These are phyloP conservation scores for Setomelanomma holmii DNA, from an alignment of 2,329 filamentous ascomycete species.

Conservation along the genomic window DNA sequence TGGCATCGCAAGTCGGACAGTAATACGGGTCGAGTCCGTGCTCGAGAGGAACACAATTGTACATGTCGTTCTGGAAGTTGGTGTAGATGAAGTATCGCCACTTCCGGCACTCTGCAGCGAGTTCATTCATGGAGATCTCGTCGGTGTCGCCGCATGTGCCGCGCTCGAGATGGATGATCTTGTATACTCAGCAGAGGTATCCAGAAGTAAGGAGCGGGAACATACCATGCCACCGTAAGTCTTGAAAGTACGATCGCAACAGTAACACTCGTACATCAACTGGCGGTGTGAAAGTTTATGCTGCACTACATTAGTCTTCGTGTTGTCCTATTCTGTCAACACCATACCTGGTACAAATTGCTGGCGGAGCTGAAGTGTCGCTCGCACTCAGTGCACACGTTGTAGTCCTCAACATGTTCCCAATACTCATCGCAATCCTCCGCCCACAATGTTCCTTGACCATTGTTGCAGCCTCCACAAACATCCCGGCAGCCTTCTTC, in stretches of 20 bases:
- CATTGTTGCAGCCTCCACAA: constrained; percentile 13
- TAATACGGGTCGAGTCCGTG: constrained; percentile 5
- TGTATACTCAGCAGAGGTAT: background rate
- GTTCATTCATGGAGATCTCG: constrained; percentile 13
- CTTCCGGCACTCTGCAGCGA: constrained; percentile 17
- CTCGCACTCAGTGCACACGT: constrained; percentile 11
- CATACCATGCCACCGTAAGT: constrained; percentile 23
- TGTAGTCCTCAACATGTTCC: constrained; percentile 5
- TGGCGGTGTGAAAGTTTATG: constrained; percentile 6
- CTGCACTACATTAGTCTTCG: constrained; percentile 1
- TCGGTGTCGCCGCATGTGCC: constrained; percentile 8
- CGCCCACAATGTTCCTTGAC: constrained; percentile 2
- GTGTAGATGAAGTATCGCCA: constrained; percentile 19
- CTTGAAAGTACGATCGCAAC: constrained; percentile 16
- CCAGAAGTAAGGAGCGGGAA: background rate
- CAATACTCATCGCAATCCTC: constrained; percentile 1
- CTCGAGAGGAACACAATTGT: background rate
- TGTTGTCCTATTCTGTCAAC: background rate
- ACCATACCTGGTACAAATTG: constrained; percentile 11
- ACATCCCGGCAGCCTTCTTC: constrained; percentile 3
- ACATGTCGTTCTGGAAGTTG: constrained; percentile 15
- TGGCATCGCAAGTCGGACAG: constrained; percentile 4
- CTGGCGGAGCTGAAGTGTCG: constrained; percentile 4
- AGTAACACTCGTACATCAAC: constrained; percentile 12
- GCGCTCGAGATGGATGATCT: constrained; percentile 21